Conservation (phyloP, 2,329 filamentous ascomycete genomes). For the Colletotrichum australisinense region DNA sequence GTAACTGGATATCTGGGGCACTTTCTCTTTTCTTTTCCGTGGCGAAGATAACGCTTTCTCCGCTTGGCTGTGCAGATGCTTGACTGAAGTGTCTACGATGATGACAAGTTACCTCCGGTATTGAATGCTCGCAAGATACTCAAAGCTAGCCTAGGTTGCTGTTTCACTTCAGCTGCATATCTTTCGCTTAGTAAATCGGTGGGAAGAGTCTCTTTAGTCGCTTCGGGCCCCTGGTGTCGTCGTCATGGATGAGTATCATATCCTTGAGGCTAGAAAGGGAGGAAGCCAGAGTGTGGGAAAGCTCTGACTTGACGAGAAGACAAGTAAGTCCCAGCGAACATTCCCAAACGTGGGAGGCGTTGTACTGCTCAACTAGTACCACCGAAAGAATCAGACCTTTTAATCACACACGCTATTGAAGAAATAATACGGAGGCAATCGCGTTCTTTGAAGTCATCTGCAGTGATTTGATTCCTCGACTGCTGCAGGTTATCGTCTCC, state of each 20-base stretch:
- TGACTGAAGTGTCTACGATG: background rate
- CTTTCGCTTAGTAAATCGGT: background rate
- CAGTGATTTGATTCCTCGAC: too few relatives aligned
- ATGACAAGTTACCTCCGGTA: background rate
- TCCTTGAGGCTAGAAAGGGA: background rate
- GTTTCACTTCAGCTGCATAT: background rate
- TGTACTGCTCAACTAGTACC: too few relatives aligned
- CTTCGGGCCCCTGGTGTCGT: background rate
- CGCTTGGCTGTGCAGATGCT: background rate
- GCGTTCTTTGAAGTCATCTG: too few relatives aligned
- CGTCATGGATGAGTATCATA: background rate
- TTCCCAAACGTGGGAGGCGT: too few relatives aligned
- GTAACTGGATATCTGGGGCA: background rate
- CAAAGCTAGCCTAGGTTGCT: background rate
- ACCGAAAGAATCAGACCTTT: too few relatives aligned
- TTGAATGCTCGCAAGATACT: background rate
- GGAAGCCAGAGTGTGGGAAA: background rate
- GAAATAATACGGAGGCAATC: too few relatives aligned
- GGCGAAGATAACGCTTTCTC: background rate
- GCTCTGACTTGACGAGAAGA: background rate
- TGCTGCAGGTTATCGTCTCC: too few relatives aligned
- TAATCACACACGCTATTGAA: too few relatives aligned
- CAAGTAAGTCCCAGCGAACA: too few relatives aligned
- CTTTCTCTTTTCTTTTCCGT: background rate
- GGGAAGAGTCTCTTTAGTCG: background rate